Percentiles rank a stretch among this genome's conserved stretches.
Conservation (phyloP, 208 protist species). For the Acanthamoeba healyi region DNA sequence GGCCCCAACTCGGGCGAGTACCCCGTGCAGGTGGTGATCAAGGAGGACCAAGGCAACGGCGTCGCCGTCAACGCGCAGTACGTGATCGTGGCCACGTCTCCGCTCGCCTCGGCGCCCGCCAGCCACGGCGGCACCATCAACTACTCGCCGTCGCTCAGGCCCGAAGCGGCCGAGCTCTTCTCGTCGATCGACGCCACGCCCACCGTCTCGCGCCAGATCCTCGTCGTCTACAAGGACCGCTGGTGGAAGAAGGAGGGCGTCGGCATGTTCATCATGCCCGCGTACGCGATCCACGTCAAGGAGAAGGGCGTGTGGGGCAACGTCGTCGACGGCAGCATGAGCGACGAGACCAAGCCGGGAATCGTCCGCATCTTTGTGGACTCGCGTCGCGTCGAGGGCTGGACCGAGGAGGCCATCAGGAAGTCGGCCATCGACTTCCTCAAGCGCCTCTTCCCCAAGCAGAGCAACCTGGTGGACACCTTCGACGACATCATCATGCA, state of each 20-base stretch:
- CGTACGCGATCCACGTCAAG: background rate
- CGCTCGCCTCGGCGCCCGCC: background rate
- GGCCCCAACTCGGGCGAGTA: background rate
- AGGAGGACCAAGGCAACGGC: background rate
- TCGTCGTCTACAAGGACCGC: slow-evolving; percentile 40
- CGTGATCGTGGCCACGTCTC: slow-evolving; percentile 23
- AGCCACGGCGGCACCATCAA: background rate
- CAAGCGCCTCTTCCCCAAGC: slow-evolving; percentile 33
- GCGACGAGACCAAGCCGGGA: background rate
- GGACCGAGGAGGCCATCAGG: background rate
- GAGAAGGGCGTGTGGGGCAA: slow-evolving; percentile 7
- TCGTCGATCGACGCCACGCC: background rate
- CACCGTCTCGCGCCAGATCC: slow-evolving; percentile 11
- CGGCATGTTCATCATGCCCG: slow-evolving; percentile 22
- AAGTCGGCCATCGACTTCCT: slow-evolving; percentile 43
- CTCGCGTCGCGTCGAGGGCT: background rate
- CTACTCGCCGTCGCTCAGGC: background rate
- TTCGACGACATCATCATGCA: slow-evolving; percentile 15
- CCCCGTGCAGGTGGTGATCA: slow-evolving; percentile 13
- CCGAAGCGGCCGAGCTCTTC: slow-evolving; percentile 32
- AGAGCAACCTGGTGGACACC: background rate
- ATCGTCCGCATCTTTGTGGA: slow-evolving; percentile 46
- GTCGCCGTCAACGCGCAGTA: slow-evolving; percentile 4
- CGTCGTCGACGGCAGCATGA: slow-evolving; percentile 54
- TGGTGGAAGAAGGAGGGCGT: slow-evolving; percentile 6